Evolutionary conservation across 148 eudicot genomes (phyloP).

Genomic region (Heliamphora exappendiculata): DNA sequence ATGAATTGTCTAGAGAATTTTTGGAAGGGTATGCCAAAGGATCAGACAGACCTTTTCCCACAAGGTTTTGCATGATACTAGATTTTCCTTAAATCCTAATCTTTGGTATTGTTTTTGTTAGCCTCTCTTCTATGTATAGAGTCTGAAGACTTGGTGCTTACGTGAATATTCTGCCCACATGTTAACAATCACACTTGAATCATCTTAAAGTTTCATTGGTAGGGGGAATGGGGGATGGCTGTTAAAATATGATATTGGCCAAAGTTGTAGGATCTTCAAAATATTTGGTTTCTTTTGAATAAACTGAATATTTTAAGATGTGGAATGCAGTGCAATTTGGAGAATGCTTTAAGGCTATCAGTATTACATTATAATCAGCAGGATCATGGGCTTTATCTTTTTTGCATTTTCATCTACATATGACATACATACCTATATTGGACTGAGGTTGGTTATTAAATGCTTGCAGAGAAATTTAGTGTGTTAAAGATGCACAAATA

Average conservation of each 20-base stretch:
- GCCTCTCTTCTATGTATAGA: neutral
- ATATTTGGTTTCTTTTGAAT: neutral
- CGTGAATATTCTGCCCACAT: neutral
- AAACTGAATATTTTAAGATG: neutral
- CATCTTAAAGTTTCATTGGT: neutral
- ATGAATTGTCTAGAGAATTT: constrained; percentile 15
- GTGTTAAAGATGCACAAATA: too few species aligned
- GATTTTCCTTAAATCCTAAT: neutral
- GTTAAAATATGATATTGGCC: neutral
- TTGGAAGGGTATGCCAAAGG: constrained; percentile 8
- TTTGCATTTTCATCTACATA: neutral
- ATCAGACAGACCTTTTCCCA: constrained; percentile 4
- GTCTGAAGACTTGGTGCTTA: neutral
- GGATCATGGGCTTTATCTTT: neutral
- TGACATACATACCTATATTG: neutral
- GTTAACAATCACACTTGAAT: neutral
- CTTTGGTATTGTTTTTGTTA: neutral
- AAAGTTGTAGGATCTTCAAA: neutral
- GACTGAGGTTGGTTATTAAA: neutral
- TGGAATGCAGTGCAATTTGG: neutral
- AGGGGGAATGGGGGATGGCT: neutral
- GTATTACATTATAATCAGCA: neutral
- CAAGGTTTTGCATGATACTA: constrained; percentile 15
- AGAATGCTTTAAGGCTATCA: too few species aligned
- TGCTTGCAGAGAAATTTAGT: neutral